Evolutionary conservation across 192 early-diverging fungal genomes (phyloP), one percentile per base, ranked within the genome.

Genomic region (Podila epigama): DNA sequence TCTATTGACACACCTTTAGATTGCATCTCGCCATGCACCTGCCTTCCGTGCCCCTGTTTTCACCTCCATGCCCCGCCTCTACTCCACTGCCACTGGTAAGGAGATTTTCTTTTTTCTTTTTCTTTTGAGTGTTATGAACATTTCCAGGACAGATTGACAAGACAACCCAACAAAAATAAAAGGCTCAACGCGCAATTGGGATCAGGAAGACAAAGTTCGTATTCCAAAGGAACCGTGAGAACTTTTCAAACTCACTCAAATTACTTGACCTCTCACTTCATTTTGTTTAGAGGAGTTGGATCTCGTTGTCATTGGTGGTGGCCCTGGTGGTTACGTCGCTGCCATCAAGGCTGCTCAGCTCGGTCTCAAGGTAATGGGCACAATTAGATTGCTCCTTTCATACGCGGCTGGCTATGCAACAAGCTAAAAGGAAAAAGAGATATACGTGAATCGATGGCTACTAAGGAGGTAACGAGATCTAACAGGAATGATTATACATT

Each of bases 271-370:
- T 58, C 1, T 10, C 54, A 39, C 31, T 9, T 18, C 31, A 8
- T 28, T 15, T 31, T 58, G 32, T 41, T 36, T 39, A 75, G 72
- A 70, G 56, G 92, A 92, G 80, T 89, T 89, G 68, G 94, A 95
- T 67, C 86, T 92, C 22, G 88, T 93, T 54, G 91, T 95, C 64
- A 93, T 95, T 60, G 97, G 98, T 73, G 96, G 92, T 77, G 98
- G 98, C 12, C 97, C 98, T 42, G 98, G 98, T 64, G 97, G 98
- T 62, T 99, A 99, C 79, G 95, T 96, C 67, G 96, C 96, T 60
- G 97, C 97, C 51, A 98, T 99, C 85, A 98, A 98, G 89, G 95
- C 95, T 75, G 92, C 97, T 48, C 97, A 99, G 82, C 89, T 97
- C 31, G 97, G 97, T 33, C 89, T 97, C 44, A 99, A 98, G 94